Evolutionary conservation across 2,329 filamentous ascomycete species (phyloP).

Genomic region (Penicillium sp.): DNA sequence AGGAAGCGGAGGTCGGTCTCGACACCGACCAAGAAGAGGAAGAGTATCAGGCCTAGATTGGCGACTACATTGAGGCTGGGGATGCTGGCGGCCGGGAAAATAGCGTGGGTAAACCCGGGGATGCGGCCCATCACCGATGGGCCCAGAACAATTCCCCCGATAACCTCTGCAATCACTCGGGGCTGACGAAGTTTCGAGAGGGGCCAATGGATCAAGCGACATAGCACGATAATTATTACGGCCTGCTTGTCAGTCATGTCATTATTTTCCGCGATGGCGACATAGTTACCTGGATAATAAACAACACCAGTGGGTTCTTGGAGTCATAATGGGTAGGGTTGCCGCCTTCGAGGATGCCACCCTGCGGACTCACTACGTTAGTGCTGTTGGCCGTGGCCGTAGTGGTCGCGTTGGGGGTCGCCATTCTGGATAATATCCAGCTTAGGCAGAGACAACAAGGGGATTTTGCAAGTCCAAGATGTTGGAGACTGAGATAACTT

Average conservation of each 20-base stretch:
- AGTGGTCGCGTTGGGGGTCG: conserved; percentile 14
- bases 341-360: conserved; percentile 67
- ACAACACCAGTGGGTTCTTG: conserved; percentile 69
- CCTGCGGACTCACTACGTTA: conserved; percentile 49
- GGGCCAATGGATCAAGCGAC: conserved; percentile 71
- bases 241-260: conserved; percentile 42
- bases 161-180: conserved; percentile 78
- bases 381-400: conserved; percentile 11
- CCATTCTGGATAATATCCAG: conserved; percentile 16
- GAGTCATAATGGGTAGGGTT: conserved; percentile 67
- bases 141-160: conserved; percentile 79
- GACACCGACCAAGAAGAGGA: conserved; percentile 82
- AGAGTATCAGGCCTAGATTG: conserved; percentile 78
- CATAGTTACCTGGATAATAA: conserved; percentile 67
- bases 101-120: conserved; percentile 69
- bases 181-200: conserved; percentile 75
- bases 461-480: background rate
- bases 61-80: conserved; percentile 73
- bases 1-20: conserved; percentile 81
- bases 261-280: background rate
- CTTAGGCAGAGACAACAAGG: background rate
- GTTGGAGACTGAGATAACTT: background rate
- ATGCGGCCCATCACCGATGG: conserved; percentile 87
- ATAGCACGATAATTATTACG: conserved; percentile 71
- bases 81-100: conserved; percentile 75